Evolutionary conservation across 2,329 filamentous ascomycete genomes (phyloP), one percentile per base, ranked within the genome.

Genomic region (Coleophoma eucalyptorum): DNA sequence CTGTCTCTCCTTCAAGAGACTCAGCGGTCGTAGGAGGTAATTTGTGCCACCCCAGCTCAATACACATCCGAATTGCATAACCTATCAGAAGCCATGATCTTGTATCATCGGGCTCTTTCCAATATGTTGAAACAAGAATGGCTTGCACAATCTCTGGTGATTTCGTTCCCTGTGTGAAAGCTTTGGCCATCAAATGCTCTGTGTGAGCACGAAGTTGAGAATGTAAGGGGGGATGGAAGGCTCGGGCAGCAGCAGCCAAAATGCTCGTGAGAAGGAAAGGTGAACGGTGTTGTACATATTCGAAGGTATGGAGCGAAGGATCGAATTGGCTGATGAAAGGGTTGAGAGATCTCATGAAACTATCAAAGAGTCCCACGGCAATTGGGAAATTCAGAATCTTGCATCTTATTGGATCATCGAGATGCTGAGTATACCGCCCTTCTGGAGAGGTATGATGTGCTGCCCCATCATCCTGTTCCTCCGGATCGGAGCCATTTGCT

Each of bases 291-390:
- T 65, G 60, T 5, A 72, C 62, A 38, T 67, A 67, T n/a, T 60
- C 48, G 21, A 72, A 65, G 1, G 67, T 72, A 49, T 72, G 69
- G 15, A 72, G 49, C 2, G 47, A 50, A 3, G 67, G 68, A 45
- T 72, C 70, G 11, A 73, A 58, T 47, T 72, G 70, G 52, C 65
- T 65, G 19, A 72, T 68, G n/a, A 69, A 72, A 1, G 69, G 67
- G 45, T 72, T 72, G 20, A 71, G 58, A 45, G 64, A 66, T 21
- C 57, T 55, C 50, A 72, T 67, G 50, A 72, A 73, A 18, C 69
- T 62, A 21, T 64, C 59, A 53, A 65, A 67, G 6, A 69, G 52
- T n/a, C 58, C 59, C 16, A 62, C 45, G 8, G 65, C 64, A 45
- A 66, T 61, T 4, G 59, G 55, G 19, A 57, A 58, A 35, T 59